Percentiles rank a stretch among this genome's conserved stretches.
Conservation (phyloP, 164 flowering plant genomes). For the Pachysandra terminalis region DNA sequence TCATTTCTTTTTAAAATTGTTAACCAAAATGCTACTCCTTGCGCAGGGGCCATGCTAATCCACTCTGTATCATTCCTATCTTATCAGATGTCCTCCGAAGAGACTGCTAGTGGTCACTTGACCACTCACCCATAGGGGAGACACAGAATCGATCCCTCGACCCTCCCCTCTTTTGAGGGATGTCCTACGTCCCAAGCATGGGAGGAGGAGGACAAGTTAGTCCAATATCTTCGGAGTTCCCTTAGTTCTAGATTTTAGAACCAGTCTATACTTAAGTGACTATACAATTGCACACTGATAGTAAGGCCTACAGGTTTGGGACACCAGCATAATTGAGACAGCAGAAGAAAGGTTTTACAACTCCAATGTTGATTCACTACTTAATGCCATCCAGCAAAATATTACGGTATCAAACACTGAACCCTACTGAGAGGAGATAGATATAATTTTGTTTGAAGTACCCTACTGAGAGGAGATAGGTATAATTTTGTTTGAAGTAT, state of each 20-base stretch:
- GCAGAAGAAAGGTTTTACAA: conserved; percentile 54
- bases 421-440: neutral
- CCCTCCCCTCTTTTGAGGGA: no score
- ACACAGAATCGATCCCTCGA: no score
- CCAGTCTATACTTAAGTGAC: neutral
- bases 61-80: no score
- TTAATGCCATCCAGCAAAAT: conserved; percentile 57
- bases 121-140: no score
- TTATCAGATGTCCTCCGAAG: no score
- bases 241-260: neutral
- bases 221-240: neutral
- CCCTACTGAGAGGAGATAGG: neutral
- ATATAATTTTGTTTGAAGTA: neutral
- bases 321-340: conserved; percentile 66
- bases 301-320: conserved; percentile 56
- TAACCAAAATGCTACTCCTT: no score
- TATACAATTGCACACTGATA: neutral
- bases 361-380: conserved; percentile 41
- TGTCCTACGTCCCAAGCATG: no score
- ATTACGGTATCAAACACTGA: conserved; percentile 46
- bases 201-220: no score
- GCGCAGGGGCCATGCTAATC: no score
- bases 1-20: no score
- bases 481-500: neutral
- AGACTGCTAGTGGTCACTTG: no score